Evolutionary conservation across 164 flowering plant genomes (phyloP).

Genomic region (Vitis cinerea): DNA sequence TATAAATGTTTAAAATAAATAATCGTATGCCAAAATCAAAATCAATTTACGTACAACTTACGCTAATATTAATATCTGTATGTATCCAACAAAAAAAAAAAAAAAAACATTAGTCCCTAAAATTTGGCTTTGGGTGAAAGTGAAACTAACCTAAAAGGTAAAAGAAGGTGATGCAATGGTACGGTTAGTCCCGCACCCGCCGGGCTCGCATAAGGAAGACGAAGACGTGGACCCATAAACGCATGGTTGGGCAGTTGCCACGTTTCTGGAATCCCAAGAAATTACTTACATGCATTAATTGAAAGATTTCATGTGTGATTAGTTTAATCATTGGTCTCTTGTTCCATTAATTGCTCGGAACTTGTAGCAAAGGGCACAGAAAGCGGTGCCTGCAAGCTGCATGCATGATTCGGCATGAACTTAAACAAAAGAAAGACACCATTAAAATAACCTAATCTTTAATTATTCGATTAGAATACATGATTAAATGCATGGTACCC

Average conservation of each 20-base stretch:
- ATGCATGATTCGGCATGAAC: not conserved
- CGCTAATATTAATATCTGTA: too few species aligned
- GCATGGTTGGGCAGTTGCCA: constrained; percentile 22
- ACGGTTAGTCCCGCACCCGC: too few species aligned
- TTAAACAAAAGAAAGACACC: not conserved
- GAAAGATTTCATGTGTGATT: not conserved
- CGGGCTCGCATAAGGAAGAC: not conserved
- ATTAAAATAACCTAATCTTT: not conserved
- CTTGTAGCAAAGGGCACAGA: constrained; percentile 3
- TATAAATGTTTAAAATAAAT: too few species aligned
- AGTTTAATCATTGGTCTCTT: constrained; percentile 11
- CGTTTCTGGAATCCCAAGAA: constrained; percentile 5
- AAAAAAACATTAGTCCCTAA: too few species aligned
- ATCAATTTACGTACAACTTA: too few species aligned
- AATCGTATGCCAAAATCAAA: too few species aligned
- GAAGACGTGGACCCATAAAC: not conserved
- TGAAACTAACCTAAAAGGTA: too few species aligned
- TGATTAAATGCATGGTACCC: too few species aligned
- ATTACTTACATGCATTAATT: not conserved
- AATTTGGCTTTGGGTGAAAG: too few species aligned
- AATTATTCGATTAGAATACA: too few species aligned
- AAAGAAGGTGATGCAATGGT: too few species aligned
- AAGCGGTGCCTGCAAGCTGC: not conserved
- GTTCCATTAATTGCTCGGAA: constrained; percentile 3
- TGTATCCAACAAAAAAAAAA: too few species aligned